Base-by-base conservation (phyloP, 129 eudicot species). In the Deinandra increscens region DNA sequence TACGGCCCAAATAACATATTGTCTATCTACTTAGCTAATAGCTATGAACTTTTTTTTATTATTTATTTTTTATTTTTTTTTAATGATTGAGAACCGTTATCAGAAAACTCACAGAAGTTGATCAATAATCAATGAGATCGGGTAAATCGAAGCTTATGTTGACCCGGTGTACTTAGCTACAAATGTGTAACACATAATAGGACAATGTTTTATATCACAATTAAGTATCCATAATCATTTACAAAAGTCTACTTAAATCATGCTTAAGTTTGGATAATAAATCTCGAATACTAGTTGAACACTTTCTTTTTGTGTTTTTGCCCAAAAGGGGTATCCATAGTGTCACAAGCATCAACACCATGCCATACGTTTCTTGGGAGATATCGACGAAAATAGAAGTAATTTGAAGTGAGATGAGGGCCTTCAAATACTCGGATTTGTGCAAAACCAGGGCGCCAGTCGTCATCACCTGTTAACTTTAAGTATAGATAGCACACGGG, bases 391-490 rank as follows among this genome's bases (percentile, higher is more conserved):
- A 85, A 79, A 72, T 79, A 82, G 53, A 85, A 85, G 71, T 64
- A 45, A 34, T 70, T 17, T 1, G 90, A 85, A 78, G 78, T 84
- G 1, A 87, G 70, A 70, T 72, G 87, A 15, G 85, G 59, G 8
- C 78, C 74, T 13, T 71, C 85, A 11, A 81, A 9, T n/a, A 77
- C 85, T 58, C 74, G 82, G 33, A 87, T 79, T 67, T 77, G 85
- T 9, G 85, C 89, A 68, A 70, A 87, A 3, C 95, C 95, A 1
- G 95, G 95, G 20, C 89, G 73, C 89, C 95, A 87, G 37, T 87
- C 95, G 17, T 87, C 95, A 9, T 65, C 64, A 4, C 95, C 95
- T 18, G 68, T 50, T 49, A 84, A 29, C 18, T 82, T 81, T 5
- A 87, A 70, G 68, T 81, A 87, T 14, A 87, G 18, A 44, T 84